Base-by-base conservation (phyloP, 2,329 filamentous ascomycete species). In the Ascochyta clinopodiicola region DNA sequence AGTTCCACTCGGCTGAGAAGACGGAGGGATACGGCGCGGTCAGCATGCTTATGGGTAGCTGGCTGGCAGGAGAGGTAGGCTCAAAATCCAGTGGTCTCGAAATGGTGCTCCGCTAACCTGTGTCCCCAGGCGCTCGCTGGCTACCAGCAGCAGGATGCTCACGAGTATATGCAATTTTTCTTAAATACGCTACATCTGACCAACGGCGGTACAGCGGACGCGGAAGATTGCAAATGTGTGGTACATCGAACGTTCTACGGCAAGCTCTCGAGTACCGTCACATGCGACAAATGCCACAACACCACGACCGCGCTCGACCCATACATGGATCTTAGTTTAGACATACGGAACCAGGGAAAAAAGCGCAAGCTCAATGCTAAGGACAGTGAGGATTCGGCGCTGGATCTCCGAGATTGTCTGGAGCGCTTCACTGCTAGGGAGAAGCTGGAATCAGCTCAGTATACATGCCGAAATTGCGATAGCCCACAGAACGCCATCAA, bases 131-230 rank as follows among this genome's bases (percentile, higher is more conserved):
- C 76, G 17, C 69, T 82, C 21, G 91, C 94, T 1, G 95, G 93
- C 10, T 96, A 96, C 67, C 91, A 93, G 68, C 94, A 98, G 76
- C 94, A 98, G 78, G 94, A 98, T 71, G 94, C 94, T 0, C 94
- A 98, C 72, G 94, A 98, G 74, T 98, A 96, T 77, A 96, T 97
- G 75, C 92, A 96, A 72, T 97, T 96, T 70, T 84, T 98, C 31
- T 89, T 96, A 32, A 94, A 97, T 78, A 91, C 95, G 67, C 82
- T 99, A 15, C 94, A 97, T 71, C 86, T 79, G 9, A 81, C 92
- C 36, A 95, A 93, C 65, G 88, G 88, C 13, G 88, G 90, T 42
- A 68, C 71, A 4, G 64, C 70, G 21, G 63, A 68, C 38, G 78
- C 58, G 8, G 71, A 71, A 24, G 70, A 75, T 63, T 98, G 95